A percentile compares a stretch with the other conserved stretches of the same genome.
Evolutionary conservation across 2,329 filamentous ascomycete genomes (phyloP).

Genomic region (Fusarium temperatum): DNA sequence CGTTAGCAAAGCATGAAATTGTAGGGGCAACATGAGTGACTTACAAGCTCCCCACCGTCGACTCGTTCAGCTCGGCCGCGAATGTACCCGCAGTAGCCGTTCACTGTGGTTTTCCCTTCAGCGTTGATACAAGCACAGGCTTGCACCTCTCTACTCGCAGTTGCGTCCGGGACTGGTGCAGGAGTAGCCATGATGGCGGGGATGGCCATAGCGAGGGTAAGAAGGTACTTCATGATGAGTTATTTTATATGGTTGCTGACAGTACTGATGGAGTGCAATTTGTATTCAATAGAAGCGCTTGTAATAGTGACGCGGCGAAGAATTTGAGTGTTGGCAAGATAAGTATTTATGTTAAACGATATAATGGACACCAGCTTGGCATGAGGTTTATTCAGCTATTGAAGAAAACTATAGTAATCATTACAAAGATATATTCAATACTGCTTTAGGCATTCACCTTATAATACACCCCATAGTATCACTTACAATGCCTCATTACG

Average conservation of each 20-base stretch:
- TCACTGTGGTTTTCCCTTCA: fast-evolving
- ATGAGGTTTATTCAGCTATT: not conserved
- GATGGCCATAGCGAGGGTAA: not conserved
- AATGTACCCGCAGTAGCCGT: not conserved
- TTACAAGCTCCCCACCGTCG: not conserved
- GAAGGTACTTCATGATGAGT: not conserved
- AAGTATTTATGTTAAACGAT: not conserved
- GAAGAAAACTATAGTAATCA: not conserved
- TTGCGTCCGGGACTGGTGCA: not conserved
- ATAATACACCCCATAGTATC: fast-evolving
- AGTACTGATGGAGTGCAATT: fast-evolving
- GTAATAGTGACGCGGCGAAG: fast-evolving
- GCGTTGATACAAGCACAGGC: not conserved
- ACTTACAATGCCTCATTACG: not conserved
- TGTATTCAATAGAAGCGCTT: not conserved
- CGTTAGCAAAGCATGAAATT: not conserved
- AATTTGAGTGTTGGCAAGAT: fast-evolving
- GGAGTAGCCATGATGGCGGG: not conserved
- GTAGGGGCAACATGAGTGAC: not conserved
- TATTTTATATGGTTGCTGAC: not conserved
- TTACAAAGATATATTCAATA: not conserved
- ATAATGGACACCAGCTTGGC: fast-evolving
- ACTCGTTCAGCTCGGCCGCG: not conserved
- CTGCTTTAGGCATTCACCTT: fast-evolving
- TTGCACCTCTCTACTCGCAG: not conserved